Evolutionary conservation across 2,329 filamentous ascomycete species (phyloP), one percentile per base, ranked within the genome.

Genomic region (Teratosphaeria nubilosa): DNA sequence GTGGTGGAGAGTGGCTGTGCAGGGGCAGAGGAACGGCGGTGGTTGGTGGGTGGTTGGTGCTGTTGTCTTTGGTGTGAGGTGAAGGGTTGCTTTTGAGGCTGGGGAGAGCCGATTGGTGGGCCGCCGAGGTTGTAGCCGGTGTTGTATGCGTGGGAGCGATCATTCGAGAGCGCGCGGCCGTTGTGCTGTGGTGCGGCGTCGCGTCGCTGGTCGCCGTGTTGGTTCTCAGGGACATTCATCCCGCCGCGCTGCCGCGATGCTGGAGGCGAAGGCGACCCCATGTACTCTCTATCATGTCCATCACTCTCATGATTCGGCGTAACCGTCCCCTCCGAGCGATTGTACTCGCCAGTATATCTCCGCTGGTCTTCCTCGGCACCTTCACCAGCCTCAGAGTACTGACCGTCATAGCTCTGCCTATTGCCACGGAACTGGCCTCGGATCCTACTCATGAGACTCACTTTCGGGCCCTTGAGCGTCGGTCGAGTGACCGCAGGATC

Each of bases 401-500:
- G 68, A 69, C 32, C 59, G 5, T 51, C 45, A 5, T 60, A 52
- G 20, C 52, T 50, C 50, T 56, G 52, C 5, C 54, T 45, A 24
- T 57, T 57, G 2, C 63, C 64, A 13, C 59, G 58, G 6, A 67
- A 41, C 10, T 58, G 63, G 45, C 57, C 57, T 27, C 45, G 34
- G 20, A 58, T 25, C 16, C 59, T 50, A 50, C 32, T 53, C 41
- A 56, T 51, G 16, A 57, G 45, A 48, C 61, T 34, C 10, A 22
- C 37, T 22, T 31, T 58, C 22, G 22, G 27, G 16, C 57, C 57
- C 22, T 32, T n/a, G n/a, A 50, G 20, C 31, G 34, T 63, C 54
- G 72, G 72, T 5, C 24, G n/a, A 37, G 56, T 52, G n/a, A 56
- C 56, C 53, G 72, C 68, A 0, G 58, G 60, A 20, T 61, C 58